Evolutionary conservation across 129 eudicot genomes (phyloP).

Genomic region (Oenanthe sinensis): DNA sequence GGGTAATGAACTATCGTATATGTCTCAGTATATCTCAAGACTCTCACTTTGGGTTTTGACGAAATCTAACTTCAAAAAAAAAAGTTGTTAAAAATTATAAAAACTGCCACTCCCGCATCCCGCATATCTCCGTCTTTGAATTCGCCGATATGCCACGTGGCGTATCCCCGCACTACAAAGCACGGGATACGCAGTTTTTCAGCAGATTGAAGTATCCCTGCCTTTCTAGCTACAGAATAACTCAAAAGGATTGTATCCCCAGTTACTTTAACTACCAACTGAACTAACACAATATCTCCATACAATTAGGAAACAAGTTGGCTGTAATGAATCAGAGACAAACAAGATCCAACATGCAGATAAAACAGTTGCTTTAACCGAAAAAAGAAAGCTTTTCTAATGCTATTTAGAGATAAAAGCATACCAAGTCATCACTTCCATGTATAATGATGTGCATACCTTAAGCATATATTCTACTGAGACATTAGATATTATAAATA

Average conservation of each 20-base stretch:
- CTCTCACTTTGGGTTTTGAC: too few relatives aligned
- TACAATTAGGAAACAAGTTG: constrained; percentile 1
- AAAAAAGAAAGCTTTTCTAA: background rate
- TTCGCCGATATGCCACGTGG: too few relatives aligned
- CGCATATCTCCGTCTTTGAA: too few relatives aligned
- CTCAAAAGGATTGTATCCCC: background rate
- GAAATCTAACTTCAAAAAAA: too few relatives aligned
- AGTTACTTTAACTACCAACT: background rate
- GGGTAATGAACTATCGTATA: too few relatives aligned
- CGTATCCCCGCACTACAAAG: too few relatives aligned
- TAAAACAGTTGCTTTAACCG: background rate
- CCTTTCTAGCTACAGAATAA: background rate
- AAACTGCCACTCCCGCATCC: too few relatives aligned
- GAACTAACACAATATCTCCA: background rate
- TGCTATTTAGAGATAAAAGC: background rate
- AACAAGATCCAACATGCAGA: background rate
- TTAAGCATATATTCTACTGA: background rate
- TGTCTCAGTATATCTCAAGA: too few relatives aligned
- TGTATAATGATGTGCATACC: background rate
- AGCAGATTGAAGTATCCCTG: too few relatives aligned
- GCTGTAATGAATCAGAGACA: constrained; percentile 6
- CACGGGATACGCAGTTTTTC: too few relatives aligned
- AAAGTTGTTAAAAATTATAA: too few relatives aligned
- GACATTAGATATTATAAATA: background rate
- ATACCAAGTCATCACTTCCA: background rate